These are phyloP conservation scores for Amyloporia xantha DNA, from an alignment of 768 basidiomycete genomes.

Conservation along the genomic window DNA sequence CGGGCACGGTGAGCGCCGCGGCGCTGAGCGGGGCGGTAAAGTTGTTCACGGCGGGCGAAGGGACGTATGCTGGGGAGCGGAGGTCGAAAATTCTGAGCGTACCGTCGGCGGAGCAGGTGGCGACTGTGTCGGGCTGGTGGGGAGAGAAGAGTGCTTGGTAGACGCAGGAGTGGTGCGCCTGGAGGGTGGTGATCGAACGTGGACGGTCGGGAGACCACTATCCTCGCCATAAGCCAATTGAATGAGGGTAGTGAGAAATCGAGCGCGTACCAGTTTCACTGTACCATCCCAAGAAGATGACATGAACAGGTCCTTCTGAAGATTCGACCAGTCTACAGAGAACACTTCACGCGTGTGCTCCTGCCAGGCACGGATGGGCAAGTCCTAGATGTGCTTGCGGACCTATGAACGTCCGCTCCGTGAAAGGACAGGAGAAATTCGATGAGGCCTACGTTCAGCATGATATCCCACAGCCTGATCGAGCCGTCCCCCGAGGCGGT, in stretches of 20 bases:
- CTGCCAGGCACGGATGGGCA: constrained; percentile 88
- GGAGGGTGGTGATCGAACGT: constrained; percentile 72
- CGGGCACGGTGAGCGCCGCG: constrained; percentile 71
- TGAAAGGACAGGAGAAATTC: not conserved
- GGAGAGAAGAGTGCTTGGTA: constrained; percentile 93
- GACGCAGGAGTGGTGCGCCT: constrained; percentile 79
- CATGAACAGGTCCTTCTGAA: constrained; percentile 80
- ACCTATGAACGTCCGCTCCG: constrained; percentile 22
- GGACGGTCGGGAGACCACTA: constrained; percentile 87
- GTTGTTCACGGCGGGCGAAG: constrained; percentile 38
- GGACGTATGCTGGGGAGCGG: constrained; percentile 52
- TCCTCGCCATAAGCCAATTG: no score
- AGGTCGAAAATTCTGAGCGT: constrained; percentile 79
- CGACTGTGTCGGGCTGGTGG: constrained; percentile 75
- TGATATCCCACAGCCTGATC: constrained; percentile 84
- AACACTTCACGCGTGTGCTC: constrained; percentile 93
- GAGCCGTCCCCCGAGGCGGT: constrained; percentile 89
- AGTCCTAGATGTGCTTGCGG: constrained; percentile 51
- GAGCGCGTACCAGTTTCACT: constrained; percentile 71
- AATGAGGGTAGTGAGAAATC: not conserved
- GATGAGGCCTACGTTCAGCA: constrained; percentile 57
- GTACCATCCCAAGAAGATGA: constrained; percentile 91
- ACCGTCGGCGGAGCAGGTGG: constrained; percentile 84
- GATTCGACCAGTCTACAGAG: constrained; percentile 93
- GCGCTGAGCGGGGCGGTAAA: constrained; percentile 66